These are phyloP conservation scores for Hanseniaspora nectarophila DNA, from an alignment of 805 yeast genomes.

Conservation along the genomic window DNA sequence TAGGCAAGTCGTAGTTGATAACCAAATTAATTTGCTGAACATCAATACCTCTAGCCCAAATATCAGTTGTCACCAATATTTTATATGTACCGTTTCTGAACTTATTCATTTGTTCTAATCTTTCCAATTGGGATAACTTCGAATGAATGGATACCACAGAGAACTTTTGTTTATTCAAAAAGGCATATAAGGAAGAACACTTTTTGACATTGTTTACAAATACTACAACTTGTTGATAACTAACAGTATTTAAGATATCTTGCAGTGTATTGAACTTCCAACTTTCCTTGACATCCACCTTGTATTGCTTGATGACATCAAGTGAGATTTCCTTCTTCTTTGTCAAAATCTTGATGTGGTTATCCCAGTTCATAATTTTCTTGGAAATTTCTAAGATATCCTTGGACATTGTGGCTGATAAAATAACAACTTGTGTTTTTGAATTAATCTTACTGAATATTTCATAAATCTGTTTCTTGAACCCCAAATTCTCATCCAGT, in stretches of 20 bases:
- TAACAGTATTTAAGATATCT: conserved; percentile 87
- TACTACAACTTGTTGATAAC: conserved; percentile 94
- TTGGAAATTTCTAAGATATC: conserved; percentile 84
- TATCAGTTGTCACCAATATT: conserved; percentile 84
- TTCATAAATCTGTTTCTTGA: conserved; percentile 90
- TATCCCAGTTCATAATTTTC: conserved; percentile 80
- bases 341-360: conserved; percentile 74
- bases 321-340: conserved; percentile 90
- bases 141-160: conserved; percentile 94
- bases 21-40: conserved; percentile 95
- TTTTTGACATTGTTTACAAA: conserved; percentile 93
- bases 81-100: conserved; percentile 90
- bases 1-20: conserved; percentile 85
- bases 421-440: conserved; percentile 84
- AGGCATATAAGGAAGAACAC: conserved; percentile 77
- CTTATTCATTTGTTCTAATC: conserved; percentile 91
- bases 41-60: conserved; percentile 96
- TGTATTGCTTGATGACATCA: conserved; percentile 91
- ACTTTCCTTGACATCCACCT: conserved; percentile 77
- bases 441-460: conserved; percentile 81
- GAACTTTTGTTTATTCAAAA: conserved; percentile 66
- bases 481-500: conserved; percentile 73
- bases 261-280: conserved; percentile 91
- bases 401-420: conserved; percentile 87
- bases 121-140: conserved; percentile 85